A percentile compares a stretch with the other conserved stretches of the same genome.
Conservation (phyloP, 1,139 yeast genomes). For the Yamadazyma pseudoaaseri region DNA sequence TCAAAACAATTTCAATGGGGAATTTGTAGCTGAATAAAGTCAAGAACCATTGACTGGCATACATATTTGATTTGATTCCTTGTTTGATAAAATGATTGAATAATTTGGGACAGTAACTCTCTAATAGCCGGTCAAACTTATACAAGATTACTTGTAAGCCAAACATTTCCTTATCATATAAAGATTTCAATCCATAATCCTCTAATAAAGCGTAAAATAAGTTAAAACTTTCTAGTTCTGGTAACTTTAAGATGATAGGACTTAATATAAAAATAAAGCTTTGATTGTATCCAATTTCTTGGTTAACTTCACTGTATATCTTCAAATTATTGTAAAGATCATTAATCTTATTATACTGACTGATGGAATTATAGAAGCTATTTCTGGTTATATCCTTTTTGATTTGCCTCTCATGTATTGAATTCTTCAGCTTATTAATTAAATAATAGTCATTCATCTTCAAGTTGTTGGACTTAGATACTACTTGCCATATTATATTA, state of each 20-base stretch:
- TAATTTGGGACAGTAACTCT: conserved; percentile 64
- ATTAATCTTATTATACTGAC: conserved; percentile 48
- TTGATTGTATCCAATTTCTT: conserved; percentile 95
- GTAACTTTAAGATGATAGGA: conserved; percentile 79
- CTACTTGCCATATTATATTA: conserved; percentile 90
- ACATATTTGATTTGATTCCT: conserved; percentile 89
- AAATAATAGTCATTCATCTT: conserved; percentile 70
- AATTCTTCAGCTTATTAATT: conserved; percentile 48
- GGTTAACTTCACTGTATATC: conserved; percentile 82
- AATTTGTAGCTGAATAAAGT: conserved; percentile 93
- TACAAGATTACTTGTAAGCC: conserved; percentile 82
- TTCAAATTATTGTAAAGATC: conserved; percentile 74
- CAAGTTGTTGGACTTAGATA: conserved; percentile 74
- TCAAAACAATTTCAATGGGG: conserved; percentile 77
- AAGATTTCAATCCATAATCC: conserved; percentile 70
- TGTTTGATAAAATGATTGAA: conserved; percentile 76
- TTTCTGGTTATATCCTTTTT: conserved; percentile 83
- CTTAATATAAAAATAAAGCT: conserved; percentile 94
- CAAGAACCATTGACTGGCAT: conserved; percentile 94
- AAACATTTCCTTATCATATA: conserved; percentile 89
- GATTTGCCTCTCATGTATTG: conserved; percentile 75
- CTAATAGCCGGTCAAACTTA: conserved; percentile 84
- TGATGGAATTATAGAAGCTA: conserved; percentile 67
- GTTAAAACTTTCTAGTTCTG: conserved; percentile 83
- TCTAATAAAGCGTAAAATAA: conserved; percentile 81